Evolutionary conservation across 345 rosid species (phyloP), one percentile per base, ranked within the genome.

Genomic region (Jatropha curcas): DNA sequence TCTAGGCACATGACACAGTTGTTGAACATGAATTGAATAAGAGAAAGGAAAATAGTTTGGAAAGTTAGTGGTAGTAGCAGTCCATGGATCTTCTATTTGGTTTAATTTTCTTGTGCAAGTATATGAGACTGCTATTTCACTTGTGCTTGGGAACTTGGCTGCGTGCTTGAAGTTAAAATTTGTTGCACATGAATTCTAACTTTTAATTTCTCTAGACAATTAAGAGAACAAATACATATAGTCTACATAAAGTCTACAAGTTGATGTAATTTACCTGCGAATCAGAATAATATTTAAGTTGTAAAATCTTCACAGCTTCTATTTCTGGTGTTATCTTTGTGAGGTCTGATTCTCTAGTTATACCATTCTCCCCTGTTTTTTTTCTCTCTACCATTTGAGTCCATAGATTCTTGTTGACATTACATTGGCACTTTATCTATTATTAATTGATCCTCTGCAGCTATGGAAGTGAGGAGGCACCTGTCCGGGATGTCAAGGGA

Each of bases 391-490:
- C 43, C 10, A 39, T 39, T 4, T 56, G 34, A 6, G 9, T 17
- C 17, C 19, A 70, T 58, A n/a, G 53, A 43, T 34, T 48, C 17
- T 24, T 48, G 25, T 28, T 43, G 56, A 19, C 30, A 27, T 50
- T 64, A 24, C 51, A 39, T 60, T 39, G 14, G 5, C 46, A n/a
- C 63, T n/a, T 43, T 24, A 45, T 59, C 59, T 80, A 60, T 66
- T 62, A 30, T 59, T 75, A 56, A 9, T 69, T 60, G n/a, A 68
- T 68, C 4, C 11, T 76, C 43, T 76, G 81, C 94, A 94, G 98
- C 85, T 94, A 94, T 81, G 98, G 97, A 55, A 92, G 80, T 70
- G 89, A 86, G 68, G 92, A 89, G 12, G 50, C 77, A 73, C 98
- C 97, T n/a, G 86, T 94, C 27, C 74, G 70, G 51, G 92, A 88